Percentiles rank a stretch among this genome's conserved stretches.
Conservation (phyloP, 1,139 yeast species). For the Meyerozyma carpophila region DNA sequence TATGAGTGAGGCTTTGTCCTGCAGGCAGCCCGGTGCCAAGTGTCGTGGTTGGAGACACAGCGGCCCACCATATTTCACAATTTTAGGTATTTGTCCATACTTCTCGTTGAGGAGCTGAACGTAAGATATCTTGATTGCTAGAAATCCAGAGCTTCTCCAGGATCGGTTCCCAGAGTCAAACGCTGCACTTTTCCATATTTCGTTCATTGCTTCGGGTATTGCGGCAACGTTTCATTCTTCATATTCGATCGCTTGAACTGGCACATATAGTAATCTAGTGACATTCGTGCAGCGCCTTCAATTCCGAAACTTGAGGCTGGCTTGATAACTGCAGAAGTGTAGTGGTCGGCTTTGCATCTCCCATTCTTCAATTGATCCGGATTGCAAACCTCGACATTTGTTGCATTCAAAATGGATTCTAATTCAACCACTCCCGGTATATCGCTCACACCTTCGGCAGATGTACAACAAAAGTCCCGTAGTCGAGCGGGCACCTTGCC, state of each 20-base stretch:
- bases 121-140: no score
- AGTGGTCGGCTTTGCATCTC: neutral
- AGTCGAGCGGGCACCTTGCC: constrained; percentile 57
- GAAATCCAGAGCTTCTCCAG: no score
- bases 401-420: neutral
- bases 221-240: neutral
- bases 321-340: neutral
- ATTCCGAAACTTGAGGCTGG: neutral
- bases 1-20: neutral
- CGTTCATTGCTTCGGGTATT: neutral
- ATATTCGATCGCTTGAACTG: neutral
- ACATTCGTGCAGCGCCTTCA: neutral
- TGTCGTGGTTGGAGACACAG: neutral
- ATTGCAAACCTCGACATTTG: neutral
- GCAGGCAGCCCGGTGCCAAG: neutral
- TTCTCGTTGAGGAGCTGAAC: neutral
- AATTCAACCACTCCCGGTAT: neutral
- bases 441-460: constrained; percentile 1
- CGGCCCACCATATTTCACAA: neutral
- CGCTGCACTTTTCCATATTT: no score
- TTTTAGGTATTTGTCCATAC: neutral
- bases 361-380: neutral
- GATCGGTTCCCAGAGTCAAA: no score
- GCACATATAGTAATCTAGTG: neutral
- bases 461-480: neutral